Evolutionary conservation across 768 basidiomycete genomes (phyloP).

Genomic region (Cystobasidium onofrii): DNA sequence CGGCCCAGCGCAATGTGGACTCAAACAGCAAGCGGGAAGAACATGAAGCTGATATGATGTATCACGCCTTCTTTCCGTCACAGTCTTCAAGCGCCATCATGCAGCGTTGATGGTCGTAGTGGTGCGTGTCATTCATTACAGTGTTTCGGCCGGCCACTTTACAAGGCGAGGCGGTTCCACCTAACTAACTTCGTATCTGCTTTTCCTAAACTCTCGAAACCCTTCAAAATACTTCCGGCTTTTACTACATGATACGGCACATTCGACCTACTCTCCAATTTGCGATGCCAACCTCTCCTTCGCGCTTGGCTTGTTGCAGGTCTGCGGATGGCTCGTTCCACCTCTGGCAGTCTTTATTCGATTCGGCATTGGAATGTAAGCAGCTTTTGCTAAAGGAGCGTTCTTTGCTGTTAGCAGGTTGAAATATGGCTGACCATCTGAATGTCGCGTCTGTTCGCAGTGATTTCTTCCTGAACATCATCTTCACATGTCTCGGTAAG

Average conservation of each 20-base stretch:
- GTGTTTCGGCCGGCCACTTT: background rate
- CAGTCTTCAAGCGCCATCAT: conserved; percentile 29
- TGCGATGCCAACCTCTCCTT: background rate
- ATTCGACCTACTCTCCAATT: no score
- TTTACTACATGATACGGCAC: no score
- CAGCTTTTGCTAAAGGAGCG: no score
- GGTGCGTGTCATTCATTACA: conserved; percentile 6
- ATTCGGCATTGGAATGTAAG: conserved; percentile 39
- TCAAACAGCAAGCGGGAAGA: no score
- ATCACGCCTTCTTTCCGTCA: background rate
- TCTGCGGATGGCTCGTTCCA: conserved; percentile 39
- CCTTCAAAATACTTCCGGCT: no score
- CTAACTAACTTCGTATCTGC: no score
- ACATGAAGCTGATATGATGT: background rate
- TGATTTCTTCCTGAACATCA: conserved; percentile 41
- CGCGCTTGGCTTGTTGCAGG: background rate
- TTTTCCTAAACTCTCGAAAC: no score
- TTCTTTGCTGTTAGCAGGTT: no score
- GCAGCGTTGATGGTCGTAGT: conserved; percentile 9
- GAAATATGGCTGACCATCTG: no score
- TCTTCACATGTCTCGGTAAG: conserved; percentile 36
- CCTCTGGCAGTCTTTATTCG: conserved; percentile 41
- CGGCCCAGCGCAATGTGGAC: background rate
- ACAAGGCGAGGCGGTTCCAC: background rate
- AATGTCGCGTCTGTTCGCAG: background rate